A percentile compares a stretch with the other conserved stretches of the same genome.
phyloP scores from a whole-genome alignment of 768 basidiomycete genomes.

The Boletus fagicola region DNA sequence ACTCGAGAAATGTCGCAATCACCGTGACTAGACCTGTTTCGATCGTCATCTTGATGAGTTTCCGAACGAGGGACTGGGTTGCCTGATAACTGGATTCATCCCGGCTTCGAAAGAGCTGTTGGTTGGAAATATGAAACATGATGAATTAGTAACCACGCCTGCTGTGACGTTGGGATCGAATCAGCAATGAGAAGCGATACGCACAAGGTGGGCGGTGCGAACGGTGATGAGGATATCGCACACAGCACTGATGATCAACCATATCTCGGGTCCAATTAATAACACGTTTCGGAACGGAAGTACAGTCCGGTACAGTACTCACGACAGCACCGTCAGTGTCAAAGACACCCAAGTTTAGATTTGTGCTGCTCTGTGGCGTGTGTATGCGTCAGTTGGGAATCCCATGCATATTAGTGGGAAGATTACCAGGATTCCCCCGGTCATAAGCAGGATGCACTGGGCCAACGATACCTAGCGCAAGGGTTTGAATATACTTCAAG shows the following conservation, averaged over 20 bases:
- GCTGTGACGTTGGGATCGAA: too few relatives aligned
- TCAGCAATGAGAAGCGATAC: not conserved
- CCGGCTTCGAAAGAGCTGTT: conserved; percentile 3
- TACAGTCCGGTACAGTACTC: not conserved
- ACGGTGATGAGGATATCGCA: conserved; percentile 12
- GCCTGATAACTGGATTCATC: not conserved
- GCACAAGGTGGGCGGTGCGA: conserved; percentile 11
- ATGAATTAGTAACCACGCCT: not conserved
- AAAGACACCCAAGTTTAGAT: conserved; percentile 3
- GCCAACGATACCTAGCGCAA: not conserved
- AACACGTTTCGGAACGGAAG: not conserved
- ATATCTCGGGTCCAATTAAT: not conserved
- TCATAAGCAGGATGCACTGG: conserved; percentile 5
- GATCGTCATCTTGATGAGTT: conserved; percentile 13
- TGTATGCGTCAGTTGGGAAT: not conserved
- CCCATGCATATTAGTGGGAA: not conserved
- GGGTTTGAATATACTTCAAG: not conserved
- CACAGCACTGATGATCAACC: conserved; percentile 12
- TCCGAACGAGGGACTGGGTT: conserved; percentile 11
- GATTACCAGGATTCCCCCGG: conserved; percentile 1
- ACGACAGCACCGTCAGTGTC: conserved; percentile 6
- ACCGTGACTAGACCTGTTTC: conserved; percentile 13
- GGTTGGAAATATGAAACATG: not conserved
- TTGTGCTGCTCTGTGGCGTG: not conserved
- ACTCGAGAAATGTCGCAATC: conserved; percentile 12